Base-by-base conservation (phyloP, 768 basidiomycete species). In the Xanthoconium purpureum region DNA sequence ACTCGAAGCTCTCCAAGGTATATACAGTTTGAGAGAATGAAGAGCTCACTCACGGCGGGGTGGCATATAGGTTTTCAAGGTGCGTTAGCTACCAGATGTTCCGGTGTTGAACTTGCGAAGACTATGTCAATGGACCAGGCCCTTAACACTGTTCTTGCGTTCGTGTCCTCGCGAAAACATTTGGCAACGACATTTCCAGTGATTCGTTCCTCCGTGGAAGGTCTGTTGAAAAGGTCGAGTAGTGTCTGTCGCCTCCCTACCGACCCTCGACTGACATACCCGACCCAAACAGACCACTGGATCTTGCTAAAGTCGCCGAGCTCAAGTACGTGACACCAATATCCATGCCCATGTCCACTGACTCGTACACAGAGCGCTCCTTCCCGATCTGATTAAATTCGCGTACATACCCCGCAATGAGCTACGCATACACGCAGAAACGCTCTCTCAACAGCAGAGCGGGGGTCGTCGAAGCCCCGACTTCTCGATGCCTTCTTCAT, bases 141-240 rank as follows among this genome's bases (percentile, higher is more conserved):
- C 11, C 74, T 95, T 46, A 95, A 94, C 63, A 91, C 92, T 14
- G 90, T 96, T 5, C 80, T 94, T 39, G 92, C 89, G 0, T 96
- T 96, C 65, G 80, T 92, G 38, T 89, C 90, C 3, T 85, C 90
- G 0, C 79, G 90, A 58, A 89, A 90, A 60, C 83, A 89, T 59
- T 70, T 95, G 35, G 88, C 91, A 8, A 85, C 83, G 8, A 94
- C 90, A 0, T 95, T 94, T 64, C 77, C 84, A 7, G 80, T 84
- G 4, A 78, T 94, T 28, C 80, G 87, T 42, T 78, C 81, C 14
- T 91, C 90, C n/a, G 91, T 92, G 0, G 92, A 95, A 74, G 77
- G 80, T 46, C 76, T 94, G 9, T 70, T 94, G 18, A 89, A 90
- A 64, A 78, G 84, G 93, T 89, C 58, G 49, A 77, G 66, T 2